Evolutionary conservation across 345 rosid species (phyloP), one percentile per base, ranked within the genome.

Genomic region (Lepidium didymum): DNA sequence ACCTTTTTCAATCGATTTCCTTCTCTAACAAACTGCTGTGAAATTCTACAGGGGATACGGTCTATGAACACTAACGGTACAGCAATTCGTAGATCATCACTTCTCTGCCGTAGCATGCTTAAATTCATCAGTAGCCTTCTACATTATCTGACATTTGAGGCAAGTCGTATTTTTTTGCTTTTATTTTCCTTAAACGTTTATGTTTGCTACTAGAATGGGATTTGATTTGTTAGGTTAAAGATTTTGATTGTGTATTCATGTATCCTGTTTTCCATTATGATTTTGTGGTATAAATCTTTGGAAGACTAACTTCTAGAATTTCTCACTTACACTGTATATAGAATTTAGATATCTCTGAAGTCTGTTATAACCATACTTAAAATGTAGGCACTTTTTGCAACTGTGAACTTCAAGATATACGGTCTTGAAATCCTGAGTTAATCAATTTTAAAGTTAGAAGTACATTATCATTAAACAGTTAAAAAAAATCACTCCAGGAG

Each of bases 71-170:
- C 84, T 31, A 81, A 77, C 21, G 95, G 96, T 76, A 83, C 99
- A n/a, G 91, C 88, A 52, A 78, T 94, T 64, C 77, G 80, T 66
- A 83, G 99, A 83, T 94, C 96, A 75, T 87, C 96, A 50, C 84
- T 94, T 70, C 92, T 94, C 56, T 94, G 97, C 64, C 96, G 97
- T 51, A 91, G 99, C 78, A 91, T 94, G 97, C 93, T 94, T 71
- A 94, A 84, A 77, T 90, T 94, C 70, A 87, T 91, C 12, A 89
- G 83, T 70, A 91, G 97, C 81, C 95, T 94, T 76, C 84, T 94
- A 59, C 99, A 94, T 82, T 94, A 89, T 74, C 85, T 94, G 56
- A 94, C 99, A 37, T 94, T 91, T 55, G 99, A 94, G 96, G 99
- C 76, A 89, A 68, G 94, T 82, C 38, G 10, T 60, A 31, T 83